Evolutionary conservation across 2,329 filamentous ascomycete genomes (phyloP).

Genomic region (Colletotrichum tanaceti): DNA sequence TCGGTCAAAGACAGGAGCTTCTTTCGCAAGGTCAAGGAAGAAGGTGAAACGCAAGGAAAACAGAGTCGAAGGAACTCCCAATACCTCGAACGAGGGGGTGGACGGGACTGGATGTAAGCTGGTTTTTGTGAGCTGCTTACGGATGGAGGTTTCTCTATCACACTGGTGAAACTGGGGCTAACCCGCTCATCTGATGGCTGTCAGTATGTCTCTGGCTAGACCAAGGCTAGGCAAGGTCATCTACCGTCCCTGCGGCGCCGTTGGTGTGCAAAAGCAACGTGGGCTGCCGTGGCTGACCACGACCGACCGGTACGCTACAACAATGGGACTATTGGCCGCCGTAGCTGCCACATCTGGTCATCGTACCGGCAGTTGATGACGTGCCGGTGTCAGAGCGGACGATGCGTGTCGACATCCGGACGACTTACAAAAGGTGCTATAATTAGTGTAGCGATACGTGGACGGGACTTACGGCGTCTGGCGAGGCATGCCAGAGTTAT

Average conservation of each 20-base stretch:
- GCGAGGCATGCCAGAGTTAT: constrained; percentile 6
- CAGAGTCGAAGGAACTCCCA: constrained; percentile 6
- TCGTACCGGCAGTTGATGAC: constrained; percentile 34
- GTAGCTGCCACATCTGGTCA: constrained; percentile 35
- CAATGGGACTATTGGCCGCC: constrained; percentile 39
- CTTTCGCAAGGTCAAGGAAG: constrained; percentile 28
- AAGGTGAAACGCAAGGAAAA: constrained; percentile 34
- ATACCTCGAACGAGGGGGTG: background rate
- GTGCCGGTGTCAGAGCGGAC: constrained; percentile 34
- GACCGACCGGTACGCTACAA: constrained; percentile 29
- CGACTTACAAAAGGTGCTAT: constrained; percentile 9
- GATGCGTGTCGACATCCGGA: constrained; percentile 31
- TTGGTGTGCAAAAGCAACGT: constrained; percentile 39
- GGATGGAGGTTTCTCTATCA: constrained; percentile 34
- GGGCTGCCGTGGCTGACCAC: constrained; percentile 21
- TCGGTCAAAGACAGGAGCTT: constrained; percentile 12
- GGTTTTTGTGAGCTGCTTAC: constrained; percentile 38
- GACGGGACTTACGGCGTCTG: constrained; percentile 13
- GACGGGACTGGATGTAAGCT: constrained; percentile 31
- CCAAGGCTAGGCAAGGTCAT: constrained; percentile 34
- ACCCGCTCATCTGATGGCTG: constrained; percentile 39
- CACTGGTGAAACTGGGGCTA: constrained; percentile 40
- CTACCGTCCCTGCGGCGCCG: constrained; percentile 34
- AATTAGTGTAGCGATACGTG: constrained; percentile 9
- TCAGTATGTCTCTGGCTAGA: constrained; percentile 28